Conservation (phyloP, 2,329 filamentous ascomycete genomes). For the Talaromyces sp. region DNA sequence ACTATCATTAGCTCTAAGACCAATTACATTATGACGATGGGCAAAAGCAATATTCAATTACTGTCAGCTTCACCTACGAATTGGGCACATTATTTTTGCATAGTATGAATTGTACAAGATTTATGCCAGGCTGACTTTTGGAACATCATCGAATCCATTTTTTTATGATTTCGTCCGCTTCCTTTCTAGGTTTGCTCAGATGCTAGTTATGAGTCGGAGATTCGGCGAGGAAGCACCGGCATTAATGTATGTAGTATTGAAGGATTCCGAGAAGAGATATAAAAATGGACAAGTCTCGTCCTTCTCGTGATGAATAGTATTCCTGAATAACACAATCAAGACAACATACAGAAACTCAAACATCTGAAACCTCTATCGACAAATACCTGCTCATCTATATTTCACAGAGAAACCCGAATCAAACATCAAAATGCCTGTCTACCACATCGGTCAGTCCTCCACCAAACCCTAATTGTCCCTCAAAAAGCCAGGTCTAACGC, state of each 20-base stretch:
- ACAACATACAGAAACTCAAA: background rate
- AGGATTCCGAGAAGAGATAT: background rate
- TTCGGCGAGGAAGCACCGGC: background rate
- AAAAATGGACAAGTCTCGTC: background rate
- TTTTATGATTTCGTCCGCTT: background rate
- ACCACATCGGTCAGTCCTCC: conserved; percentile 36
- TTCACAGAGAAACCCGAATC: background rate
- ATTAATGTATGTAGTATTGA: background rate
- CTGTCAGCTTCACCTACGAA: background rate
- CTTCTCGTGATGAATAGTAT: background rate
- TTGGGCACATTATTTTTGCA: background rate
- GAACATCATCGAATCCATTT: background rate
- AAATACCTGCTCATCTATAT: background rate
- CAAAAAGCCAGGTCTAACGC: too few relatives aligned
- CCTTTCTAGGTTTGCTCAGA: background rate
- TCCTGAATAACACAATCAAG: background rate
- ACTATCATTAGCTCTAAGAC: background rate
- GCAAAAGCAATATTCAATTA: background rate
- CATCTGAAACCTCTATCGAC: background rate
- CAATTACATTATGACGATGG: background rate
- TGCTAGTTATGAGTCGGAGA: background rate
- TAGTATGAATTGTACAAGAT: background rate
- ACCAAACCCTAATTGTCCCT: too few relatives aligned
- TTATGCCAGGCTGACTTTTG: background rate
- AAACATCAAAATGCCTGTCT: conserved; percentile 20